Evolutionary conservation across 75 land plant species (phyloP).

Genomic region (Gnetum montanum): DNA sequence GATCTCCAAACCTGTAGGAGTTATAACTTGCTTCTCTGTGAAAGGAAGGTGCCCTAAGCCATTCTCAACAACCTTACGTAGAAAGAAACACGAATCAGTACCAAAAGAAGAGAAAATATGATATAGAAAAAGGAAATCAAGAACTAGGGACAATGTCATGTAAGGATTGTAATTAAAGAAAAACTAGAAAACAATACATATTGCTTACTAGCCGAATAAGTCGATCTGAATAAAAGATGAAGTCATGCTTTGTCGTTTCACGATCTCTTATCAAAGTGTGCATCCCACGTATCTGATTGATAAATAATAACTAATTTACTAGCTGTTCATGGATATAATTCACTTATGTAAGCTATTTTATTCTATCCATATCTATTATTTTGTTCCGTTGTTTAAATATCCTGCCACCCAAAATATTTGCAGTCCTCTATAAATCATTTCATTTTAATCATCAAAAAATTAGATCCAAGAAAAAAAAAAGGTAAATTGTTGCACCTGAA

Average conservation of each 20-base stretch:
- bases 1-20: slow-evolving; percentile 82
- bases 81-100: neutral
- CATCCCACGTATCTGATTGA: slow-evolving; percentile 72
- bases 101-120: neutral
- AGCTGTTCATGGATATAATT: neutral
- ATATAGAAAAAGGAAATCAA: no score
- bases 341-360: neutral
- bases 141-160: no score
- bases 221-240: slow-evolving; percentile 70
- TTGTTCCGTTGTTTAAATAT: no score
- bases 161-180: no score
- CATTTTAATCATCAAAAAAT: no score
- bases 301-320: neutral
- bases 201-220: slow-evolving; percentile 84
- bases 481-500: slow-evolving; percentile 41
- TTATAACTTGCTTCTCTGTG: slow-evolving; percentile 81
- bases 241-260: slow-evolving; percentile 80
- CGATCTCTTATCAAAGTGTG: slow-evolving; percentile 79
- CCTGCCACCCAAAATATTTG: no score
- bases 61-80: slow-evolving; percentile 96
- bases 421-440: no score
- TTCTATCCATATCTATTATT: neutral
- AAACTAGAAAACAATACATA: no score
- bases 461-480: neutral
- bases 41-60: slow-evolving; percentile 91